Percentiles rank a stretch among this genome's conserved stretches.
Evolutionary conservation across 257 asterid genomes (phyloP).

Genomic region (Nicotiana tomentosiformis): DNA sequence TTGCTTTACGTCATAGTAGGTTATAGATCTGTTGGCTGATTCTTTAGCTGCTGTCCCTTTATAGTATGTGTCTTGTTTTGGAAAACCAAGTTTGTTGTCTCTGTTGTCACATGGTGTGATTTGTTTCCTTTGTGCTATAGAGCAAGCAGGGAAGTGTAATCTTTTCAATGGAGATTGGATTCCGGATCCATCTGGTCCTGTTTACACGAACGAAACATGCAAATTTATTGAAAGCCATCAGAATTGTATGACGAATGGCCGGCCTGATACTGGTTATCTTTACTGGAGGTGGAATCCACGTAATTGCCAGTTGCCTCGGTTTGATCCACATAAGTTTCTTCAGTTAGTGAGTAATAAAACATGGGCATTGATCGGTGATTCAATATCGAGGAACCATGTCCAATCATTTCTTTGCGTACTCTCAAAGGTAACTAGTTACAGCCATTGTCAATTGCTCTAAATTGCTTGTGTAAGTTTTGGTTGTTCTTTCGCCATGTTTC

Average conservation of each 20-base stretch:
- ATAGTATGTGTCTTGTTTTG: constrained; percentile 1
- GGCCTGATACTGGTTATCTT: constrained; percentile 61
- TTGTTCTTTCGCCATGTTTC: not conserved
- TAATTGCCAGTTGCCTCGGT: constrained; percentile 49
- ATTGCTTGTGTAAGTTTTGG: not conserved
- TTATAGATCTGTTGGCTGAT: not conserved
- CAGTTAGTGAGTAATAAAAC: constrained; percentile 58
- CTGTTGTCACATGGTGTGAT: constrained; percentile 2
- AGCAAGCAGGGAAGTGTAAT: constrained; percentile 41
- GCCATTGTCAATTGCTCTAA: not conserved
- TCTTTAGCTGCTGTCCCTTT: not conserved
- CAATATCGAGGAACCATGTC: constrained; percentile 73
- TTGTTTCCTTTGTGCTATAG: constrained; percentile 4
- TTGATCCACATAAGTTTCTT: constrained; percentile 47
- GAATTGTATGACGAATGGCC: constrained; percentile 69
- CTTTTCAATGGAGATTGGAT: constrained; percentile 74
- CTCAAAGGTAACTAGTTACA: constrained; percentile 39
- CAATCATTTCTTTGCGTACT: constrained; percentile 73
- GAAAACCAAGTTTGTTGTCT: not conserved
- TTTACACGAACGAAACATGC: constrained; percentile 62
- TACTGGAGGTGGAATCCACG: constrained; percentile 85
- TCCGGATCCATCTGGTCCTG: constrained; percentile 48
- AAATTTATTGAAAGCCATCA: constrained; percentile 56
- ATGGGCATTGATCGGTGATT: constrained; percentile 78
- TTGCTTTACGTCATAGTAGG: not conserved